These are phyloP conservation scores for Candida patagonica DNA, from an alignment of 805 yeast genomes.

Conservation along the genomic window DNA sequence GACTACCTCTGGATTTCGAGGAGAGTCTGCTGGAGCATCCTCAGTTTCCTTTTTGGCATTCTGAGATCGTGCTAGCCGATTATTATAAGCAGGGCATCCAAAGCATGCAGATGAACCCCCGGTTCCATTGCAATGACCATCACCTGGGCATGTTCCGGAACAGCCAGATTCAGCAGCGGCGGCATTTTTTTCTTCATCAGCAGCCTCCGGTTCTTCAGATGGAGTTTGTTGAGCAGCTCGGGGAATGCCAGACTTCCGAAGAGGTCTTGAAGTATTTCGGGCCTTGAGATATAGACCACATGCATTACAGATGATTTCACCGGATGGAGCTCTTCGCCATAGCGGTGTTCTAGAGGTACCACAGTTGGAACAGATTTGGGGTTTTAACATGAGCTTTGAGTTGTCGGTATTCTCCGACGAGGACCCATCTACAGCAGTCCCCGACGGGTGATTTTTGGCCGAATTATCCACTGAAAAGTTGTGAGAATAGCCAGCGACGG, in stretches of 20 bases:
- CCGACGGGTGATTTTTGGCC: not conserved
- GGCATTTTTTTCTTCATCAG: not conserved
- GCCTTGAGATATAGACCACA: conserved; percentile 74
- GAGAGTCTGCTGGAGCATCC: conserved; percentile 1
- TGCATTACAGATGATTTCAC: conserved; percentile 90
- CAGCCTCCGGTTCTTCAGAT: conserved; percentile 18
- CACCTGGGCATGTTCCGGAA: conserved; percentile 58
- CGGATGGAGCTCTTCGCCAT: conserved; percentile 91
- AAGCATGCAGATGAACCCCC: conserved; percentile 75
- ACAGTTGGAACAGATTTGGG: conserved; percentile 73
- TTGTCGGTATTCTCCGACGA: not conserved
- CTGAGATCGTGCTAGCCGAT: conserved; percentile 32
- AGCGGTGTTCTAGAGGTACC: conserved; percentile 87
- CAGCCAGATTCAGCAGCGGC: conserved; percentile 4
- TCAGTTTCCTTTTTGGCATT: conserved; percentile 1
- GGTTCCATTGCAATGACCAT: conserved; percentile 78
- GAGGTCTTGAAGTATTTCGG: conserved; percentile 55
- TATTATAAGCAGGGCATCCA: conserved; percentile 78
- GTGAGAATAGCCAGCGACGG: conserved; percentile 1
- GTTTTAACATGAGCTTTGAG: conserved; percentile 2
- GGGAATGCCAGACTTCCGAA: conserved; percentile 29
- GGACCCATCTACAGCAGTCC: not conserved
- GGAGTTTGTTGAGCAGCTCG: conserved; percentile 6
- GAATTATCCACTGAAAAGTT: not conserved
- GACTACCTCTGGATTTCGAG: conserved; percentile 7